Percentiles rank a stretch among this genome's conserved stretches.
These are phyloP conservation scores for Pichia sp. DNA, from an alignment of 1,139 yeast genomes.

Conservation along the genomic window DNA sequence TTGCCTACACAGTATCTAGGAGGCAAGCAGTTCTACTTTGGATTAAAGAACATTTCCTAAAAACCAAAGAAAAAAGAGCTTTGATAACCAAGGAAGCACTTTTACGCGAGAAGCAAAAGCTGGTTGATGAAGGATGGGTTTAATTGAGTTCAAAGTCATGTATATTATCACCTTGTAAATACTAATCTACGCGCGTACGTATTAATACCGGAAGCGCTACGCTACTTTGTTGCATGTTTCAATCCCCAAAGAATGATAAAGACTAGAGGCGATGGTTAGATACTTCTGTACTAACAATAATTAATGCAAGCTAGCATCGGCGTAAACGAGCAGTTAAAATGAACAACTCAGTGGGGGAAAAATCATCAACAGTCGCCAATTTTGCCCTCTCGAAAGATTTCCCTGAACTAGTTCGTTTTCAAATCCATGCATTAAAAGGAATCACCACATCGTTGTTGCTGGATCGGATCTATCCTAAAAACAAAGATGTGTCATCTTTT, in stretches of 20 bases:
- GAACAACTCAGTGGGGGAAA: constrained; percentile 4
- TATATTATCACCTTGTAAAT: background rate
- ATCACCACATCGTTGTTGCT: constrained; percentile 12
- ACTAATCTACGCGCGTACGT: background rate
- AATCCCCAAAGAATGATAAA: background rate
- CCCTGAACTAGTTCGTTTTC: constrained; percentile 44
- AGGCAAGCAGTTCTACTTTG: constrained; percentile 26
- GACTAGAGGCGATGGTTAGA: too few species aligned
- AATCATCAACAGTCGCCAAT: constrained; percentile 22
- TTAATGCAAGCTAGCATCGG: too few species aligned
- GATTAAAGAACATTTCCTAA: constrained; percentile 25
- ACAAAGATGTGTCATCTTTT: background rate
- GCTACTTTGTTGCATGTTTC: background rate
- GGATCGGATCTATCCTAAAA: constrained; percentile 2
- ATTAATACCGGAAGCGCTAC: background rate
- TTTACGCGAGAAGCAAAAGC: constrained; percentile 1
- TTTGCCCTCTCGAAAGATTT: constrained; percentile 78
- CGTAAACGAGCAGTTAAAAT: background rate
- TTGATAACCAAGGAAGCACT: constrained; percentile 11
- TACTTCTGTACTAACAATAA: too few species aligned
- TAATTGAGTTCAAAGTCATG: background rate
- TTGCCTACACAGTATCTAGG: constrained; percentile 37
- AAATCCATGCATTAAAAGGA: constrained; percentile 15
- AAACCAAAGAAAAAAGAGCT: constrained; percentile 23
- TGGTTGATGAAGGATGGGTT: constrained; percentile 14